Evolutionary conservation across 495 filamentous ascomycete species (phyloP).

Genomic region (Penicillium flavigenum): DNA sequence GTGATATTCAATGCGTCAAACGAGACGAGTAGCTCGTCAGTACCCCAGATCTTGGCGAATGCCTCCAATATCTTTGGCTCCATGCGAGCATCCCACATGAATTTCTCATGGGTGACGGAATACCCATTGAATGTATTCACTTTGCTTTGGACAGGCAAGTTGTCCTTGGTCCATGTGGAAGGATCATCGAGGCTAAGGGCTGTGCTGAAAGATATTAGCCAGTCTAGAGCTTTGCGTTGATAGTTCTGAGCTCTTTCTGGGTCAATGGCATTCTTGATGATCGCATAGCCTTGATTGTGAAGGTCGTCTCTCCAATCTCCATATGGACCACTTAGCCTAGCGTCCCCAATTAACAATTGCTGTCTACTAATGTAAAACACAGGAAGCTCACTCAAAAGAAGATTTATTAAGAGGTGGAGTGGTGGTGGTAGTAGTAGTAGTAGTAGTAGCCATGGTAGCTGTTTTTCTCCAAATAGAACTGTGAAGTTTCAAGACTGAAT

Average conservation of each 20-base stretch:
- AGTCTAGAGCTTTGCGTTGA: constrained; percentile 27
- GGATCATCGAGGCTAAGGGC: constrained; percentile 29
- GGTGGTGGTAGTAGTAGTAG: background rate
- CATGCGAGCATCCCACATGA: constrained; percentile 46
- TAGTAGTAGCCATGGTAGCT: background rate
- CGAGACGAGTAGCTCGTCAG: constrained; percentile 22
- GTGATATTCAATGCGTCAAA: constrained; percentile 9
- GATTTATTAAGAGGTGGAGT: background rate
- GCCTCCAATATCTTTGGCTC: constrained; percentile 39
- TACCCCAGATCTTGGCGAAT: constrained; percentile 30
- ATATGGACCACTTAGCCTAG: constrained; percentile 25
- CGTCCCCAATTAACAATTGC: background rate
- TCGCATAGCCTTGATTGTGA: constrained; percentile 29
- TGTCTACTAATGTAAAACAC: too few species aligned
- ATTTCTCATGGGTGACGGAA: constrained; percentile 42
- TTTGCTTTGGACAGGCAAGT: constrained; percentile 34
- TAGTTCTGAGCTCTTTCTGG: constrained; percentile 27
- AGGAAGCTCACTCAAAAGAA: background rate
- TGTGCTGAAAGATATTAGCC: constrained; percentile 30
- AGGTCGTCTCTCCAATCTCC: constrained; percentile 39
- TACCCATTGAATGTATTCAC: constrained; percentile 34
- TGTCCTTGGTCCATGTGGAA: constrained; percentile 31
- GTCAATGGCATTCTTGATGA: constrained; percentile 30
- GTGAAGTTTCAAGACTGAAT: background rate
- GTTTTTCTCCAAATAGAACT: background rate